Percentiles rank a stretch among this genome's conserved stretches.
Conservation (phyloP, 345 rosid genomes). For the Salix purpurea region DNA sequence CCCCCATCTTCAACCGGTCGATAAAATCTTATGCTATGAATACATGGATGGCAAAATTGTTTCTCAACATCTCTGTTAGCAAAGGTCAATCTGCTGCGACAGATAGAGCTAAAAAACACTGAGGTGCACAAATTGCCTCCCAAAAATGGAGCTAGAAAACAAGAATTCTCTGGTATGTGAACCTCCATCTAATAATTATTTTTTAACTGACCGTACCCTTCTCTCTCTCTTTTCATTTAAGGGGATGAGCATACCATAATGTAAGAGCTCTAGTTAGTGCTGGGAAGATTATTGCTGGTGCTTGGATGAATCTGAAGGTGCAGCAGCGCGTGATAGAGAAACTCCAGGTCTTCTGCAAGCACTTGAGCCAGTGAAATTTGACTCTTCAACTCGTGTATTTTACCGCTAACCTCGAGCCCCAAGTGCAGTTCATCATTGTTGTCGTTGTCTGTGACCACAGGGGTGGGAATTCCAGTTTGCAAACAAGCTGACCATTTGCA, state of each 20-base stretch:
- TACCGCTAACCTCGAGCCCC: neutral
- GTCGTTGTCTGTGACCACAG: neutral
- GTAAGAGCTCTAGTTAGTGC: neutral
- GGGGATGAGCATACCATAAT: neutral
- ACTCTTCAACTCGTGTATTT: slow-evolving; percentile 1
- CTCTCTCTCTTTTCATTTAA: no score
- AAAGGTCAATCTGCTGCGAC: no score
- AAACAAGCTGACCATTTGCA: slow-evolving; percentile 17
- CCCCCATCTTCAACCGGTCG: no score
- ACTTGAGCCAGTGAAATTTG: neutral
- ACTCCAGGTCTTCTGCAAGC: slow-evolving; percentile 8
- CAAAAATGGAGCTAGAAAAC: no score
- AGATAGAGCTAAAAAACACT: no score
- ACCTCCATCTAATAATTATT: no score
- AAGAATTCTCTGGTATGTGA: no score
- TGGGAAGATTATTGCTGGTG: neutral
- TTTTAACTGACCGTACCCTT: no score
- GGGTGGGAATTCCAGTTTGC: neutral
- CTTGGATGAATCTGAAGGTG: slow-evolving; percentile 17
- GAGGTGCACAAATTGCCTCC: no score
- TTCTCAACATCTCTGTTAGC: no score
- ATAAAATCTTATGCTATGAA: no score
- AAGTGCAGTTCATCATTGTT: neutral
- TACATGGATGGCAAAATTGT: no score
- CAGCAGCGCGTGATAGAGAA: slow-evolving; percentile 7